Conservation (phyloP, 805 yeast genomes). For the Cyberlindnera mississippiensis region DNA sequence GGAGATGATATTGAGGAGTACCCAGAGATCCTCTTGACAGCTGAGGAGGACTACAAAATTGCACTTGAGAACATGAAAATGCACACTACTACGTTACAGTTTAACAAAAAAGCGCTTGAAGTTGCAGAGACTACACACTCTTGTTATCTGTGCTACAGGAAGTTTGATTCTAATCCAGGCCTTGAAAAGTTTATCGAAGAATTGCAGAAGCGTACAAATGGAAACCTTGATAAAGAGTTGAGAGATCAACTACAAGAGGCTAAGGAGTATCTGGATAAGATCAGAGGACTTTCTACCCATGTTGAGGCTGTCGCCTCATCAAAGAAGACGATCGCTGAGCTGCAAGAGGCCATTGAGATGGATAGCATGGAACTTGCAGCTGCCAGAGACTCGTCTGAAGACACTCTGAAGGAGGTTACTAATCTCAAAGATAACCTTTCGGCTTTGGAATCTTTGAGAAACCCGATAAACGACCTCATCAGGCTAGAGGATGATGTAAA, state of each 20-base stretch:
- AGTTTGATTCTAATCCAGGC: conserved; percentile 43
- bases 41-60: conserved; percentile 58
- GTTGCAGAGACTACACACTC: conserved; percentile 52
- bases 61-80: conserved; percentile 66
- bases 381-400: neutral
- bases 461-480: conserved; percentile 33
- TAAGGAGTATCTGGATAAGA: conserved; percentile 27
- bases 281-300: conserved; percentile 29
- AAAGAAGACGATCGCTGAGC: conserved; percentile 12
- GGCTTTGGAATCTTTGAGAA: conserved; percentile 17
- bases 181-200: conserved; percentile 27
- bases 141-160: conserved; percentile 72
- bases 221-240: conserved; percentile 30
- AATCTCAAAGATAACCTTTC: conserved; percentile 1
- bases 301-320: conserved; percentile 22
- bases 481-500: conserved; percentile 35
- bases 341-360: conserved; percentile 12
- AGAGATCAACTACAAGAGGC: conserved; percentile 32
- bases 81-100: conserved; percentile 62
- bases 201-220: conserved; percentile 30
- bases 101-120: conserved; percentile 65
- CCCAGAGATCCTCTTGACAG: conserved; percentile 44
- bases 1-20: conserved; percentile 45
- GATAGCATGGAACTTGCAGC: conserved; percentile 13
- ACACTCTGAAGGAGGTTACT: conserved; percentile 7